These are phyloP conservation scores for Lyophyllum shimeji DNA, from an alignment of 768 basidiomycete genomes.

Conservation along the genomic window DNA sequence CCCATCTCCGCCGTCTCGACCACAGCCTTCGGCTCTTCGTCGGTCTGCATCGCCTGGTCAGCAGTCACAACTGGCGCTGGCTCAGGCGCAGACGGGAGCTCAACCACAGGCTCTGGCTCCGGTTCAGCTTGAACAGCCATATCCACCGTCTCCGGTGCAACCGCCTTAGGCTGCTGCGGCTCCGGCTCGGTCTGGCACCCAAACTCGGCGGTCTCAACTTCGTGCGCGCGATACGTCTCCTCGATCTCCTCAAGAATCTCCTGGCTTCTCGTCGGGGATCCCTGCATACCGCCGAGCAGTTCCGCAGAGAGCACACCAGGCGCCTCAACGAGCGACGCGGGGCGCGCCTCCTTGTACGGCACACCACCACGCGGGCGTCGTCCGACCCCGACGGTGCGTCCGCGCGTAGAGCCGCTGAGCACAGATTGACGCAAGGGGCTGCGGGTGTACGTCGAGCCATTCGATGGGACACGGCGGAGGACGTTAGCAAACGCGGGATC, in stretches of 20 bases:
- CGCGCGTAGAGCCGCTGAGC: constrained; percentile 49
- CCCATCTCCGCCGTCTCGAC: constrained; percentile 44
- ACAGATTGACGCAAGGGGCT: constrained; percentile 66
- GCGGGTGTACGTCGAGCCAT: constrained; percentile 41
- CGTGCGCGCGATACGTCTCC: constrained; percentile 35
- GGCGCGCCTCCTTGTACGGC: constrained; percentile 68
- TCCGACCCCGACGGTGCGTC: constrained; percentile 45
- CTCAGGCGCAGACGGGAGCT: constrained; percentile 13
- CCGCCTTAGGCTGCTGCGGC: constrained; percentile 23
- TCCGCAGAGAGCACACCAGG: constrained; percentile 74
- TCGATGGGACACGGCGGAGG: constrained; percentile 57
- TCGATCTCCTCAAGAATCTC: constrained; percentile 37
- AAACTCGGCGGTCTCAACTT: constrained; percentile 57
- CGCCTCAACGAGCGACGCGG: constrained; percentile 67
- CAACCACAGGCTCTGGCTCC: constrained; percentile 23
- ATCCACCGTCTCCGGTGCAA: constrained; percentile 32
- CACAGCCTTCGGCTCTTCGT: constrained; percentile 35
- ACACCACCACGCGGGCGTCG: constrained; percentile 65
- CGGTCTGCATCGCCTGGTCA: constrained; percentile 50
- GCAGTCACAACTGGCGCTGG: constrained; percentile 18
- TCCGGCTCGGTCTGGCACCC: constrained; percentile 65
- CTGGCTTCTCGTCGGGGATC: constrained; percentile 41
- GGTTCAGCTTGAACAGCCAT: constrained; percentile 41
- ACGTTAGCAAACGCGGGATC: constrained; percentile 84
- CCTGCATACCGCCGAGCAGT: constrained; percentile 46